Percentiles rank a stretch among this genome's conserved stretches.
These are phyloP conservation scores for Sequoia sempervirens DNA, from an alignment of 75 land plant species.

Conservation along the genomic window DNA sequence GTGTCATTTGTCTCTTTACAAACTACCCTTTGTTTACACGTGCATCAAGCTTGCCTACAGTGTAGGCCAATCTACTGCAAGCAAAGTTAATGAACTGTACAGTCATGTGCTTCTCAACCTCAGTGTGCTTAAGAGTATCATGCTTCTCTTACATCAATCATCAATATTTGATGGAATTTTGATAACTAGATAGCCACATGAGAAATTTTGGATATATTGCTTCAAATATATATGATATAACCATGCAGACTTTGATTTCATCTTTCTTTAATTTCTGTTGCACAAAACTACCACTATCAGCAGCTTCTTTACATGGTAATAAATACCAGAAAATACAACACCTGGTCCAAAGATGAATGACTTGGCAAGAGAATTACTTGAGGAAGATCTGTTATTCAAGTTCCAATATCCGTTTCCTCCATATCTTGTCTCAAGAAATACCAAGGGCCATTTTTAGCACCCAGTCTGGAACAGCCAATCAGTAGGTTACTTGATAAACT, in stretches of 20 bases:
- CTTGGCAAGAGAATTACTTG: neutral
- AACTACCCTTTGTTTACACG: neutral
- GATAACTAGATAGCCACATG: neutral
- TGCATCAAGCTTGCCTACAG: neutral
- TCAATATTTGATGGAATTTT: neutral
- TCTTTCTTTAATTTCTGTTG: neutral
- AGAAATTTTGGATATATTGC: neutral
- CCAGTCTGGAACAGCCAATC: conserved; percentile 9
- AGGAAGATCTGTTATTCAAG: neutral
- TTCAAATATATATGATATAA: neutral
- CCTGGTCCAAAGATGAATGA: neutral
- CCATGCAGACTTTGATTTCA: neutral
- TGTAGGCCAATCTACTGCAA: neutral
- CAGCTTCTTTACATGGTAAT: neutral
- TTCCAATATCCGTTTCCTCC: conserved; percentile 2
- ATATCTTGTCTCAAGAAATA: conserved; percentile 1
- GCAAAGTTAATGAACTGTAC: neutral
- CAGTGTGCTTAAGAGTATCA: neutral
- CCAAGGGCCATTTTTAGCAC: conserved; percentile 5
- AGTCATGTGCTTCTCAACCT: neutral
- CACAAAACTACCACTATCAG: neutral
- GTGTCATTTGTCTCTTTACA: neutral
- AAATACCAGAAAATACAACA: neutral
- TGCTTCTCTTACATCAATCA: neutral
- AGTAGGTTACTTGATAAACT: neutral